phyloP scores from a whole-genome alignment of 176 grass and related monocot genomes.

The Chloris gayana region DNA sequence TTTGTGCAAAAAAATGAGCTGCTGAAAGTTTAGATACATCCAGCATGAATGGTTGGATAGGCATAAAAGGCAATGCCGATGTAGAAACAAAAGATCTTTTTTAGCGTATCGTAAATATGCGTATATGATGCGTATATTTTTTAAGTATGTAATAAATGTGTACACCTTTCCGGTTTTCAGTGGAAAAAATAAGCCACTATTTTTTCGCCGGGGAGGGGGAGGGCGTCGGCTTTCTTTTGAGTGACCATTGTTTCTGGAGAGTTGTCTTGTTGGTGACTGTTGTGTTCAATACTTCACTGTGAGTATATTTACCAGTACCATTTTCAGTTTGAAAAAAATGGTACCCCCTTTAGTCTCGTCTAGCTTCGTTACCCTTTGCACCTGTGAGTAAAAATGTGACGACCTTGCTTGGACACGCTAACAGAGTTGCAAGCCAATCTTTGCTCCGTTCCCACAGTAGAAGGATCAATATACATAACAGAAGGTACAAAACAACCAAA shows the following conservation, averaged over 20 bases:
- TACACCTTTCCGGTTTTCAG: neutral
- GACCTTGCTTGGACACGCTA: neutral
- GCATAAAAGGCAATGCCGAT: neutral
- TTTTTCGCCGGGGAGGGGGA: neutral
- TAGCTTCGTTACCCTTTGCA: neutral
- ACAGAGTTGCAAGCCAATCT: neutral
- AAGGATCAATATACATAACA: neutral
- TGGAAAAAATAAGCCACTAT: neutral
- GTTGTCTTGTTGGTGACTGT: neutral
- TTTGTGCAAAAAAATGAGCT: neutral
- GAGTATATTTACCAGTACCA: neutral
- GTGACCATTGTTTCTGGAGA: neutral
- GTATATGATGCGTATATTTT: conserved; percentile 6
- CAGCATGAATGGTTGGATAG: neutral
- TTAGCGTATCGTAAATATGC: neutral
- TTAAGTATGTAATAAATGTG: neutral
- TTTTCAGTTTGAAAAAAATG: neutral
- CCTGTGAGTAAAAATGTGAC: neutral
- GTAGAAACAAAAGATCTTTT: neutral
- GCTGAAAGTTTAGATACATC: neutral
- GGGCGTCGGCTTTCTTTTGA: neutral
- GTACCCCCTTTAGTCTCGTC: neutral
- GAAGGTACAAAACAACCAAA: neutral
- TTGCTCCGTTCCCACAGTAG: neutral
- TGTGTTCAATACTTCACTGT: neutral